Base-by-base conservation (phyloP, 208 protist genomes). In the Leishmania mexicana region DNA sequence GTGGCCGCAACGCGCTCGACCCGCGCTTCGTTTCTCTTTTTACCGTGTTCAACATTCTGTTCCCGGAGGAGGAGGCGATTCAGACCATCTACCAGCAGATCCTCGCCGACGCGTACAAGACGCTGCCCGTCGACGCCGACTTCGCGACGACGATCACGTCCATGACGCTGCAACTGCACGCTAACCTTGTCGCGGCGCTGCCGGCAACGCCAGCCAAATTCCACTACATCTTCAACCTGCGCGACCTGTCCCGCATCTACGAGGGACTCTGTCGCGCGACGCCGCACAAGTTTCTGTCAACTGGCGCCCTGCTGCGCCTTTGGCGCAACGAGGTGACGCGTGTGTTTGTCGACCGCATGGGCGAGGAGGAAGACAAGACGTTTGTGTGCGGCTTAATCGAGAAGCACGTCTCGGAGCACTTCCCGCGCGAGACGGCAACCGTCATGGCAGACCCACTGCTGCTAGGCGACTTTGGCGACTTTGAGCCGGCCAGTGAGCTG, bases 201-300 rank as follows among this genome's bases (percentile, higher is more conserved):
- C 98, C 98, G 5, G 97, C 99, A 35, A 99, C 99, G 17, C 99
- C 99, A 21, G 92, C 98, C 13, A 99, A 99, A 85, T 99, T 99
- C 88, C 99, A 99, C 88, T 99, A 99, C 88, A 96, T 99, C 73
- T 99, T 99, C 93, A 99, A 99, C 88, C 91, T 99, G 58, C 92
- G 99, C 80, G 99, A 99, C 85, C 87, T 99, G 28, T 99, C 96
- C 57, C 91, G 99, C 35, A 95, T 99, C 21, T 99, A 99, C 88
- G 98, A 99, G 89, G 99, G 99, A 45, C 85, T 99, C 15, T 99
- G 96, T 84, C 94, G 98, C 72, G 92, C 96, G 4, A 99, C 97
- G 11, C 85, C 90, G 19, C 96, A 98, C 64, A 98, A 96, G 83
- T 99, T 99, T 83, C n/a, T 73, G 11, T 87, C 85, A 7, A 21